Evolutionary conservation across 2,329 filamentous ascomycete genomes (phyloP).

Genomic region (Aspergillus awamori): DNA sequence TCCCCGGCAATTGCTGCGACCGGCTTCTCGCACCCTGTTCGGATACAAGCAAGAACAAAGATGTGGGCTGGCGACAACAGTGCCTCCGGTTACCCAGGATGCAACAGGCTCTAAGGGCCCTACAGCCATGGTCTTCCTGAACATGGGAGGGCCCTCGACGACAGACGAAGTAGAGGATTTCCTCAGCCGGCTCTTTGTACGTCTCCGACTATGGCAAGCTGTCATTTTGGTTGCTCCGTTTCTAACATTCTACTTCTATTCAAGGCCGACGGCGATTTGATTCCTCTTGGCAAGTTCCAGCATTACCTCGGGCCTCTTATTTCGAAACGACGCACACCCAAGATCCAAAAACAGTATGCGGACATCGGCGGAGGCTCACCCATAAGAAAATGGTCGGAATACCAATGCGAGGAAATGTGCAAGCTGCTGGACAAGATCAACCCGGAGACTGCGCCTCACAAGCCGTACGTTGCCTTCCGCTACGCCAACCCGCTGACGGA

Average conservation of each 20-base stretch:
- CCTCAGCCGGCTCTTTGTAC: slow-evolving; percentile 85
- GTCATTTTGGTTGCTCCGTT: not conserved
- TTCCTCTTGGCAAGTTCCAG: slow-evolving; percentile 91
- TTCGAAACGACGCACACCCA: slow-evolving; percentile 82
- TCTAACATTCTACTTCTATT: slow-evolving; percentile 13
- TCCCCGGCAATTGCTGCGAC: slow-evolving; percentile 34
- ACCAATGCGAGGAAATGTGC: slow-evolving; percentile 94
- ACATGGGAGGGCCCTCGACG: slow-evolving; percentile 95
- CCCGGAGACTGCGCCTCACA: slow-evolving; percentile 92
- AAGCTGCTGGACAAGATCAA: slow-evolving; percentile 90
- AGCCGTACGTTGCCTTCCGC: slow-evolving; percentile 95
- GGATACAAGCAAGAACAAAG: slow-evolving; percentile 29
- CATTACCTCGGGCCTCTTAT: slow-evolving; percentile 88
- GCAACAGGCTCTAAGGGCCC: slow-evolving; percentile 72
- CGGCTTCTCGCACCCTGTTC: slow-evolving; percentile 26
- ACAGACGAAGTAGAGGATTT: slow-evolving; percentile 87
- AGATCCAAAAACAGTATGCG: slow-evolving; percentile 94
- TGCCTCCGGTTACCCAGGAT: slow-evolving; percentile 80
- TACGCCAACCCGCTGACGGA: slow-evolving; percentile 94
- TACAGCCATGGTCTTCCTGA: slow-evolving; percentile 98
- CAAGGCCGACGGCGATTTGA: slow-evolving; percentile 88
- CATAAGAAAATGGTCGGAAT: slow-evolving; percentile 96
- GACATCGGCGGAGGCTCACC: slow-evolving; percentile 97
- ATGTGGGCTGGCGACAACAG: slow-evolving; percentile 59
- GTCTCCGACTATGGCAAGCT: slow-evolving; percentile 34